Evolutionary conservation across 2,329 filamentous ascomycete species (phyloP), one percentile per base, ranked within the genome.

Genomic region (Trichoderma aggressivum): DNA sequence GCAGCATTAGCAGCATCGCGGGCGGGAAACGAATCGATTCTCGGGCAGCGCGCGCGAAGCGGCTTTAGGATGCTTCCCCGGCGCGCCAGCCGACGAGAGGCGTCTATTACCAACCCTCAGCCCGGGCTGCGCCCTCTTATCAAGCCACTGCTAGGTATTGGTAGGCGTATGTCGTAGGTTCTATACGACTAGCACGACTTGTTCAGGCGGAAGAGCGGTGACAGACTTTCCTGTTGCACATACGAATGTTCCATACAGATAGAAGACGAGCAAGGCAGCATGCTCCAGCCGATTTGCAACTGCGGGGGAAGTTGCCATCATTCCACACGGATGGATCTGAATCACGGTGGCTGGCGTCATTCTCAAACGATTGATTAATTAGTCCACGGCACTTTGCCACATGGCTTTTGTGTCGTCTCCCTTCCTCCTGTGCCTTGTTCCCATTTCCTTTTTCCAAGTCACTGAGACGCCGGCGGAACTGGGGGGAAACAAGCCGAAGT

Each of bases 321-420:
- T 36, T 50, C n/a, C 56, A 36, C 56, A 36, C 30, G 32, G 28
- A 53, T 36, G 65, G 56, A 61, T 69, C 65, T 69, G 65, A 60
- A 61, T 60, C 39, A 60, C 65, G 12, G 26, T 50, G 55, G 39
- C 30, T 69, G 65, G 65, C 65, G 65, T 69, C 65, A 69, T 69
- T 60, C 56, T 47, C 65, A 60, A 61, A 53, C 39, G n/a, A 69
- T 60, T 61, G 6, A 69, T 50, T 50, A 60, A 50, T 53, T 60
- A 50, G 55, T 61, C 56, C 28, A 69, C 65, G 65, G 56, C 65
- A 61, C 32, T 69, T 68, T 59, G 39, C 65, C 65, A 69, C 65
- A 69, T 69, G 65, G 65, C 56, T n/a, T 60, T 60, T 14, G 47
- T 34, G 30, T 34, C 55, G 34, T 66, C 47, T 39, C 34, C 36